Evolutionary conservation across 768 basidiomycete genomes (phyloP), one percentile per base, ranked within the genome.

Genomic region (Tricholoma sp.): DNA sequence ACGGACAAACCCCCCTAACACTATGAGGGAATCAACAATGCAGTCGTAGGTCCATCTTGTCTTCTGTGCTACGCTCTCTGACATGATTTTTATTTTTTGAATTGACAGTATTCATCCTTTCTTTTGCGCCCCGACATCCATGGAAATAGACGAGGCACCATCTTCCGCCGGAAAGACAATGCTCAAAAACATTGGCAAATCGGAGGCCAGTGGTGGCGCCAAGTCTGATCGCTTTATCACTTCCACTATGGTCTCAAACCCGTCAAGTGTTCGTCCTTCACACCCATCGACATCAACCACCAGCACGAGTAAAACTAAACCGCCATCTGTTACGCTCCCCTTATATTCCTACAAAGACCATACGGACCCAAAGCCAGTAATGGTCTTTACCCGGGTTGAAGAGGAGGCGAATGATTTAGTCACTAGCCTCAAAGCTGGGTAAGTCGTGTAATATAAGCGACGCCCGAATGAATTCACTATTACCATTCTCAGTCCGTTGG

Each of bases 391-490:
- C 1, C 61, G 58, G 2, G 63, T 69, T 41, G 70, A 66, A 39
- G 65, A 65, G 2, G 72, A 74, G 50, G 62, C 67, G 1, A 62
- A 74, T 41, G 72, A 74, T 31, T 63, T 72, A 16, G 59, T 72
- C 6, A 59, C 46, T 8, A 54, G 63, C 19, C 62, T 74, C 2
- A 59, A 59, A 41, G 50, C 59, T 3, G 72, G 72, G 61, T 69
- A 35, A 29, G 14, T 31, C 53, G 16, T 35, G 39, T 45, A 16
- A 5, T 21, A 8, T 9, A 41, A 21, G 22, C 14, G 16, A n/a
- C 9, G 27, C 22, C 56, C n/a, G 5, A 12, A 3, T 22, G 6
- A 18, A 27, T 27, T 37, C 12, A 5, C 14, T 18, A 45, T 32
- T 35, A 12, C 9, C 14, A 22, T 6, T 50, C 24, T 50, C 47